Percentiles rank a stretch among this genome's conserved stretches.
Conservation (phyloP, 2,329 filamentous ascomycete species). For the Exophiala viscosa region DNA sequence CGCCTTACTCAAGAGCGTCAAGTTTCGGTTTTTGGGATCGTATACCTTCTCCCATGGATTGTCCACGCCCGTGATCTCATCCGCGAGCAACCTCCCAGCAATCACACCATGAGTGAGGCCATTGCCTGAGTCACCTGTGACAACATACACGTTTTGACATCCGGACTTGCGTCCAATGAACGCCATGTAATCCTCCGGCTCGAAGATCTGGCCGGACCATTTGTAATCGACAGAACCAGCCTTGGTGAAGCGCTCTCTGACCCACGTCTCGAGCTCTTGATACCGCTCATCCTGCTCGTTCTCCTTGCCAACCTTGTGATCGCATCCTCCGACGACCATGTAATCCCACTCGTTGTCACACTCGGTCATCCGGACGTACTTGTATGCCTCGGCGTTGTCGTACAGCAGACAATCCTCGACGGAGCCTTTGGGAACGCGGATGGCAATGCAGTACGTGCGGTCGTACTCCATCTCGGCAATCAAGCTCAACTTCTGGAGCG, state of each 20-base stretch:
- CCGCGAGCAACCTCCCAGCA: slow-evolving; percentile 51
- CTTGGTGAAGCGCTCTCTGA: slow-evolving; percentile 51
- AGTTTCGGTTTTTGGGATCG: slow-evolving; percentile 45
- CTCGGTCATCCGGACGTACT: slow-evolving; percentile 52
- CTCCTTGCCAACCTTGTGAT: slow-evolving; percentile 58
- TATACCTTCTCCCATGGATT: slow-evolving; percentile 53
- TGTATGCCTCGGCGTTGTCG: slow-evolving; percentile 53
- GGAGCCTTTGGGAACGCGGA: slow-evolving; percentile 50
- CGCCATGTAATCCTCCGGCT: slow-evolving; percentile 54
- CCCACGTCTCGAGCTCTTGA: slow-evolving; percentile 52
- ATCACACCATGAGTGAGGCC: slow-evolving; percentile 56
- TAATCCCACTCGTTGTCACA: slow-evolving; percentile 56
- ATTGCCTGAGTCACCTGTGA: slow-evolving; percentile 57
- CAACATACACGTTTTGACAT: slow-evolving; percentile 49
- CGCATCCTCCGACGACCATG: slow-evolving; percentile 54
- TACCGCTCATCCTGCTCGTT: slow-evolving; percentile 43
- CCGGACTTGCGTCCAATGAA: slow-evolving; percentile 57
- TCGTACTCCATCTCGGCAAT: slow-evolving; percentile 53
- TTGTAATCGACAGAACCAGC: slow-evolving; percentile 51
- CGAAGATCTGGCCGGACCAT: slow-evolving; percentile 58
- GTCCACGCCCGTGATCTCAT: slow-evolving; percentile 49
- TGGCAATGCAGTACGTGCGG: slow-evolving; percentile 56
- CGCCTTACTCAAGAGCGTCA: slow-evolving; percentile 44
- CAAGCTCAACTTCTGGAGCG: slow-evolving; percentile 54
- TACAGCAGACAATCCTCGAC: slow-evolving; percentile 56